Evolutionary conservation across 768 basidiomycete genomes (phyloP), one percentile per base, ranked within the genome.

Genomic region (Pleurotus pulmonarius): DNA sequence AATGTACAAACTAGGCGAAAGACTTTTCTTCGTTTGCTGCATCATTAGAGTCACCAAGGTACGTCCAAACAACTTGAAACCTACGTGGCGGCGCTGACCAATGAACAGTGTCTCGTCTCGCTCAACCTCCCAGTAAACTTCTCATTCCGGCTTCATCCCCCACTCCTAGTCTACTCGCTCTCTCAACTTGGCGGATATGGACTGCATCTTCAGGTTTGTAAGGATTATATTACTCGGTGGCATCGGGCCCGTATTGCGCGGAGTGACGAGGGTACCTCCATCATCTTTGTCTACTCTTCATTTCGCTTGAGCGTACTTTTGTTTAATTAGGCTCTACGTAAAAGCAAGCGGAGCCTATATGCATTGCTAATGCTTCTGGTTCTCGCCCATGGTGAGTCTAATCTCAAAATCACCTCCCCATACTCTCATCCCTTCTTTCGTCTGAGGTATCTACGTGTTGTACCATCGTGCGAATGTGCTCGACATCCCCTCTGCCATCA

Each of bases 141-240:
- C 71, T 15, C 73, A 71, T 52, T 68, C 76, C 1, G 78, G 81
- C 65, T 66, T 76, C 48, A 64, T 78, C 43, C 73, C 73, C n/a
- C 65, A 72, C 53, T 73, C 15, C 67, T 75, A n/a, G 68, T 69
- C 4, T 65, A 70, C 47, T 43, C 69, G 12, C 60, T 73, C 53
- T 71, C 34, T 63, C 69, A 22, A 57, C 65, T 39, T 52, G 15
- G n/a, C 38, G 20, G 68, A 74, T 24, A 62, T 81, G 49, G 68
- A 71, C 40, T 66, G 71, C 52, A 58, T 81, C 62, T 67, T 81
- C 49, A 67, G 82, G 3, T 76, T 94, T 12, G 87, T 92, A 25
- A 92, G 92, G 12, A 70, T 83, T 48, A 89, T 94, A 65, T 87
- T 94, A 57, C 63, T 90, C 15, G 84, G 80, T 48, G 90, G 86